Evolutionary conservation across 345 rosid genomes (phyloP).

Genomic region (Ricinus communis): DNA sequence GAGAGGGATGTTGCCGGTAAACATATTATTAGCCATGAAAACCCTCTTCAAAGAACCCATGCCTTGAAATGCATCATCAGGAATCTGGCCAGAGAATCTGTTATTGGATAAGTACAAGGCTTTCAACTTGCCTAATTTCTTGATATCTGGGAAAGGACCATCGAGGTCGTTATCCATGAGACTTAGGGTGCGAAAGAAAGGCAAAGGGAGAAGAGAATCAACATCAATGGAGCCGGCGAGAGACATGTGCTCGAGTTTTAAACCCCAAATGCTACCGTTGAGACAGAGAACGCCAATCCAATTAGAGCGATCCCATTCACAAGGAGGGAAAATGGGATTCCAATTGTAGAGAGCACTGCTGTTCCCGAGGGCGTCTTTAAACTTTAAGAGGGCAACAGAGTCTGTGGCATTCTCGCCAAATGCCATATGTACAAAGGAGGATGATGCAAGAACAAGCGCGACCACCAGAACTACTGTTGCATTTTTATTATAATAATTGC

Average conservation of each 20-base stretch:
- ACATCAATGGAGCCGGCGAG: slow-evolving; percentile 48
- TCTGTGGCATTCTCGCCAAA: slow-evolving; percentile 1
- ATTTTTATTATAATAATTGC: neutral
- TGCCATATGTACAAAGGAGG: neutral
- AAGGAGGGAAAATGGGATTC: slow-evolving; percentile 41
- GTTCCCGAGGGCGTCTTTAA: slow-evolving; percentile 15
- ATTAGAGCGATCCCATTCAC: slow-evolving; percentile 33
- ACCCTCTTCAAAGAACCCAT: slow-evolving; percentile 61
- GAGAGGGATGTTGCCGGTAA: slow-evolving; percentile 52
- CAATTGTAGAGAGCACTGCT: slow-evolving; percentile 28
- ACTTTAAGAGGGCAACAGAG: slow-evolving; percentile 20
- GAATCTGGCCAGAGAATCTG: slow-evolving; percentile 51
- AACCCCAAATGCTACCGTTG: slow-evolving; percentile 47
- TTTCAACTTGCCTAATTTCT: slow-evolving; percentile 45
- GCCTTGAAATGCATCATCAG: slow-evolving; percentile 51
- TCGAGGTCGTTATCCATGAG: slow-evolving; percentile 64
- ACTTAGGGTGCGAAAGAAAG: slow-evolving; percentile 52
- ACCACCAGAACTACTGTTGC: neutral
- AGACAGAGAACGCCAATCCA: slow-evolving; percentile 68
- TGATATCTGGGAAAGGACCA: slow-evolving; percentile 55
- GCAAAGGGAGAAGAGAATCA: slow-evolving; percentile 39
- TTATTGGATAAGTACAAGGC: slow-evolving; percentile 66
- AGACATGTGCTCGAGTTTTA: slow-evolving; percentile 60
- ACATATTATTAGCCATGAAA: slow-evolving; percentile 53
- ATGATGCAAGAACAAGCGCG: neutral